Conservation (phyloP, 805 yeast species). For the Danielia reshetovae region DNA sequence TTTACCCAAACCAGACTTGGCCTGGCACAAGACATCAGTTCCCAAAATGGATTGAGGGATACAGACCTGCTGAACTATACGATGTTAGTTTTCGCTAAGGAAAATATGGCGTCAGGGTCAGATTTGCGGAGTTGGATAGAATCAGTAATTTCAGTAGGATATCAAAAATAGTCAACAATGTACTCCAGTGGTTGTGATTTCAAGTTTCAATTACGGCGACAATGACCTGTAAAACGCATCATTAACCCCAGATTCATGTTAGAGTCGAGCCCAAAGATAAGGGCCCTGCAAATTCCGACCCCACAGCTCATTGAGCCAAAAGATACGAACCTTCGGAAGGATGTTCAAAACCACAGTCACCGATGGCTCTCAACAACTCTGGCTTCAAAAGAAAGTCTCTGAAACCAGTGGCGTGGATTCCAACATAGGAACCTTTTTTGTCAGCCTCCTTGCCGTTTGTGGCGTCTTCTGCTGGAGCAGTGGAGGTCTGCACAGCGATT, state of each 20-base stretch:
- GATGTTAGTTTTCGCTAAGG: neutral
- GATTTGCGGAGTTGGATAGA: neutral
- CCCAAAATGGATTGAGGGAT: constrained; percentile 98
- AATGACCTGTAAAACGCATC: too few species aligned
- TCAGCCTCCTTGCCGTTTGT: constrained; percentile 58
- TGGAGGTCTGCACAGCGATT: constrained; percentile 58
- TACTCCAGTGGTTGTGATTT: neutral
- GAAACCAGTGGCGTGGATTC: constrained; percentile 97
- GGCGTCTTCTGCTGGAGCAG: constrained; percentile 50
- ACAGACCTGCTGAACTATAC: constrained; percentile 92
- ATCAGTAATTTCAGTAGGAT: neutral
- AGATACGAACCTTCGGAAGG: constrained; percentile 92
- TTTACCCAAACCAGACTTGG: constrained; percentile 99
- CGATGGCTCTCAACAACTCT: constrained; percentile 94
- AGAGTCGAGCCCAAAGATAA: too few species aligned
- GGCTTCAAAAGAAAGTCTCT: constrained; percentile 96
- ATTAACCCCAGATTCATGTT: too few species aligned
- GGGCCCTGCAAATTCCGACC: too few species aligned
- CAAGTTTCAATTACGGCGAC: too few species aligned
- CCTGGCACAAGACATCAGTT: constrained; percentile 97
- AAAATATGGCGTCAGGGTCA: neutral
- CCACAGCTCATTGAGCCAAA: too few species aligned
- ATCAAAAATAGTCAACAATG: neutral
- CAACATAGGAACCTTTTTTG: constrained; percentile 96
- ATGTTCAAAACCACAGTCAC: constrained; percentile 99